phyloP scores from a whole-genome alignment of 371 early-diverging fungal species.

The Rhizomucor pusillus region DNA sequence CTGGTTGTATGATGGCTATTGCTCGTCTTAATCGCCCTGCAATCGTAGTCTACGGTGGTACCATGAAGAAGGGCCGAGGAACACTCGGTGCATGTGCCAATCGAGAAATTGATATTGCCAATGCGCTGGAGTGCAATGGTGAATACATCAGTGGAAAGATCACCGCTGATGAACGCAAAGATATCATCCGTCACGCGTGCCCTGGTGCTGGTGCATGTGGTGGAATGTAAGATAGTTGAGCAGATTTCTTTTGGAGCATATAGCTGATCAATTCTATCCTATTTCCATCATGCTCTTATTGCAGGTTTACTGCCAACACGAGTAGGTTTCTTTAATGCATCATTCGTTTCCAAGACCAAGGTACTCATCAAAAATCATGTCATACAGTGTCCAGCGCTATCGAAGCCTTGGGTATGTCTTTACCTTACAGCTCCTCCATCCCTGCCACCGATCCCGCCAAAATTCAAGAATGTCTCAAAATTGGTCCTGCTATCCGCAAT shows the following conservation, averaged over 20 bases:
- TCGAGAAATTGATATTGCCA: constrained; percentile 83
- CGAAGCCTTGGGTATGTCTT: constrained; percentile 93
- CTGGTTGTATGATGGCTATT: constrained; percentile 92
- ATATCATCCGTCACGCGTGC: constrained; percentile 85
- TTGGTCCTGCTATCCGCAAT: constrained; percentile 82
- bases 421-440: constrained; percentile 91
- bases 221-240: constrained; percentile 72
- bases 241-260: neutral
- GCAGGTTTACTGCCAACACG: constrained; percentile 86
- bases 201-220: constrained; percentile 97
- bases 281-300: no score
- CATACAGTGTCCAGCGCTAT: constrained; percentile 96
- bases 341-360: neutral
- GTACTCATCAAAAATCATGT: neutral
- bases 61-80: constrained; percentile 73
- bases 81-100: constrained; percentile 51
- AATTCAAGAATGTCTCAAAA: constrained; percentile 80
- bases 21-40: constrained; percentile 91
- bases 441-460: constrained; percentile 89
- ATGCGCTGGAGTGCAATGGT: constrained; percentile 93
- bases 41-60: constrained; percentile 84
- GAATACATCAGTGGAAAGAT: constrained; percentile 86
- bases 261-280: neutral
- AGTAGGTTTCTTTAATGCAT: constrained; percentile 46
- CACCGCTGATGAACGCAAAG: constrained; percentile 77